Evolutionary conservation across 768 basidiomycete species (phyloP).

Genomic region (Brasilioporus rufonigricans): DNA sequence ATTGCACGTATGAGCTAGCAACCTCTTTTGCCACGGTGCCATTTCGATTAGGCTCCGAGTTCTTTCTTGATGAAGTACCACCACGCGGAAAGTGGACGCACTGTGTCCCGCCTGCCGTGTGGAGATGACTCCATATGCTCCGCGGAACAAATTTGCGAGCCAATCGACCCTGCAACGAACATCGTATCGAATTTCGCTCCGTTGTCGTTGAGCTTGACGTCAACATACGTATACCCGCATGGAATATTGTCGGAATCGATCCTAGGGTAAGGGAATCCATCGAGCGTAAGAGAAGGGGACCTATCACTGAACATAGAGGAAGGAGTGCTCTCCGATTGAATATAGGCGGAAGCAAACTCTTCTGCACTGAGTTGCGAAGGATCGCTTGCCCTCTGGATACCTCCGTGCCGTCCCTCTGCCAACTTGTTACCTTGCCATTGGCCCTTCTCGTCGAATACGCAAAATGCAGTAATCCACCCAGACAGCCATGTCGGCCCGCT

Average conservation of each 20-base stretch:
- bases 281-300: neutral
- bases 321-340: too few species aligned
- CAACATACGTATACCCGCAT: neutral
- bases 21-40: too few species aligned
- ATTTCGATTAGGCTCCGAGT: too few species aligned
- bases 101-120: too few species aligned
- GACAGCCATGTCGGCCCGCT: neutral
- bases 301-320: too few species aligned
- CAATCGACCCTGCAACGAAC: neutral
- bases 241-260: neutral
- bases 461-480: neutral
- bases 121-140: neutral
- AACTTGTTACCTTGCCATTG: neutral
- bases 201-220: conserved; percentile 1
- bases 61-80: too few species aligned
- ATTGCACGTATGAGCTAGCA: too few species aligned
- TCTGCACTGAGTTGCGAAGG: neutral
- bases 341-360: neutral
- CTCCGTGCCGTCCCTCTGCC: neutral
- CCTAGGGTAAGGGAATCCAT: too few species aligned
- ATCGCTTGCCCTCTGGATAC: neutral
- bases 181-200: neutral
- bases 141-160: neutral
- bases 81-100: too few species aligned
- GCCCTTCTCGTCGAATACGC: neutral